phyloP scores from a whole-genome alignment of 129 eudicot species.

The Saussurea involucrata region DNA sequence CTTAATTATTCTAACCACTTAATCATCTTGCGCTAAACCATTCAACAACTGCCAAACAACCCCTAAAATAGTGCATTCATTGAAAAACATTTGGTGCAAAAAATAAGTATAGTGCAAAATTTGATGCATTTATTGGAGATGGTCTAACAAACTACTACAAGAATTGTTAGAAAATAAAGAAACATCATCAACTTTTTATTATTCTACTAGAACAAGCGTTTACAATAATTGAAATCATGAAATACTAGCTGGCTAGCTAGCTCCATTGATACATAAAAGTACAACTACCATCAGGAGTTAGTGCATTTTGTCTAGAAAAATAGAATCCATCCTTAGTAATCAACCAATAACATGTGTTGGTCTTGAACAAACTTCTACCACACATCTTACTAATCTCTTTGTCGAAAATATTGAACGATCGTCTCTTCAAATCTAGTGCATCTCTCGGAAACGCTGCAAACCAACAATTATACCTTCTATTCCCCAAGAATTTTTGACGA shows the following conservation, averaged over 20 bases:
- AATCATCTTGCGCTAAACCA: too few relatives aligned
- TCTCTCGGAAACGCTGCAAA: neutral
- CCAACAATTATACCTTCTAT: neutral
- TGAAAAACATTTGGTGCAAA: too few relatives aligned
- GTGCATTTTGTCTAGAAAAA: neutral
- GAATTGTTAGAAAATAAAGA: too few relatives aligned
- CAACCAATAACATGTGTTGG: conserved; percentile 14
- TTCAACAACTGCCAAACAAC: too few relatives aligned
- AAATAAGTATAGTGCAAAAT: too few relatives aligned
- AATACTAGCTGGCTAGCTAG: neutral
- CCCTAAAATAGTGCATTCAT: too few relatives aligned
- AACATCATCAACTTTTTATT: too few relatives aligned
- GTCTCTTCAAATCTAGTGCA: neutral
- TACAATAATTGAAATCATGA: neutral
- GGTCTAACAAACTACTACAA: too few relatives aligned
- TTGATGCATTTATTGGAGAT: too few relatives aligned
- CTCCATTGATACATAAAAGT: neutral
- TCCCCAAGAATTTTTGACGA: neutral
- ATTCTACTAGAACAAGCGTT: too few relatives aligned
- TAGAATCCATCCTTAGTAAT: neutral
- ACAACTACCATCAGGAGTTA: neutral
- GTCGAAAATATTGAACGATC: conserved; percentile 8
- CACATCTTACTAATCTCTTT: neutral
- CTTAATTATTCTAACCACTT: too few relatives aligned
- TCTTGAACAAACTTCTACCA: neutral